These are phyloP conservation scores for Linderina pennispora DNA, from an alignment of 192 early-diverging fungal species.

Conservation along the genomic window DNA sequence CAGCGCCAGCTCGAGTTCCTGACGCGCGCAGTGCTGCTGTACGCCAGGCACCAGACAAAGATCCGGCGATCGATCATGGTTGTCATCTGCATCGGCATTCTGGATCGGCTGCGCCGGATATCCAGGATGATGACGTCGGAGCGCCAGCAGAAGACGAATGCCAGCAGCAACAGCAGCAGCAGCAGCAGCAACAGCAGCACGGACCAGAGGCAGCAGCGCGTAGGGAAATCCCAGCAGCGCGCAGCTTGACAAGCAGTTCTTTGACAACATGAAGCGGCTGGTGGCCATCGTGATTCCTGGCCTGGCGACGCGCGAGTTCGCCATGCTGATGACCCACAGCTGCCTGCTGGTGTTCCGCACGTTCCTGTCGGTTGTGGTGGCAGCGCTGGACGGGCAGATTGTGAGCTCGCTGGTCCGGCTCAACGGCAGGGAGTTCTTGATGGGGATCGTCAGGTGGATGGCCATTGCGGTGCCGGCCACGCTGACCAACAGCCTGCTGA, in stretches of 20 bases:
- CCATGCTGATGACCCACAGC: conserved; percentile 77
- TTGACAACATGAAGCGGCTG: conserved; percentile 60
- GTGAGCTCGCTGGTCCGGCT: conserved; percentile 66
- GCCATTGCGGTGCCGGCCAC: conserved; percentile 90
- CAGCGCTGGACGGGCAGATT: conserved; percentile 58
- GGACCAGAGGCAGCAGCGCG: conserved; percentile 1
- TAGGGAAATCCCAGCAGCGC: conserved; percentile 47
- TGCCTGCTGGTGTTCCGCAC: conserved; percentile 85
- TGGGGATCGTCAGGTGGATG: conserved; percentile 89
- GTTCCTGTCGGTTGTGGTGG: conserved; percentile 85
- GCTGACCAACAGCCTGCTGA: conserved; percentile 90
- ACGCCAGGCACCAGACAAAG: conserved; percentile 31
- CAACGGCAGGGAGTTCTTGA: conserved; percentile 66
- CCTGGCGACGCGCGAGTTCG: conserved; percentile 75
- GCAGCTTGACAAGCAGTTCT: conserved; percentile 49
- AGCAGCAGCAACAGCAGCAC: background rate
- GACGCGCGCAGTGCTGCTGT: conserved; percentile 15
- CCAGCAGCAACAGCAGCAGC: too few species aligned
- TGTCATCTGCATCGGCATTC: conserved; percentile 17
- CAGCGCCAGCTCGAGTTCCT: conserved; percentile 22
- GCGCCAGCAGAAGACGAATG: conserved; percentile 16
- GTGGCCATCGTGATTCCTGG: conserved; percentile 84
- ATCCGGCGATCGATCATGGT: conserved; percentile 27
- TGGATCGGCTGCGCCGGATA: conserved; percentile 28
- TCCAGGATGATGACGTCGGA: conserved; percentile 23